Conservation (phyloP, 1,284 basidiomycete genomes). For the Stygiomarasmius scandens region DNA sequence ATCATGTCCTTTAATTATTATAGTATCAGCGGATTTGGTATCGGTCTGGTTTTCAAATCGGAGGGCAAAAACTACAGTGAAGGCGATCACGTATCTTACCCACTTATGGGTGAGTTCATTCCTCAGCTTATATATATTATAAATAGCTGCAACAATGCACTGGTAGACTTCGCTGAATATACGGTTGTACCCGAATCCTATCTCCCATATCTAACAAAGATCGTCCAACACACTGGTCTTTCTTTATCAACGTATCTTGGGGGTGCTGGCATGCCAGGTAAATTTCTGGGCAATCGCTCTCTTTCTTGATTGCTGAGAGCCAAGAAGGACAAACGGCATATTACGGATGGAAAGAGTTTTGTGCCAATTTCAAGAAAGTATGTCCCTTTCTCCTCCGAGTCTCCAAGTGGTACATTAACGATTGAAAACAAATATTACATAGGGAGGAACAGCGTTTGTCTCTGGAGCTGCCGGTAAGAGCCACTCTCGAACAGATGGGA, state of each 20-base stretch:
- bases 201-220: slow-evolving; percentile 20
- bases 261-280: slow-evolving; percentile 37
- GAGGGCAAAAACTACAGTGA: slow-evolving; percentile 38
- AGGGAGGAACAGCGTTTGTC: slow-evolving; percentile 62
- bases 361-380: slow-evolving; percentile 41
- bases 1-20: no score
- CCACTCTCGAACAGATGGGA: no score
- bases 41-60: slow-evolving; percentile 47
- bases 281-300: neutral
- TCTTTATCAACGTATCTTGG: slow-evolving; percentile 42
- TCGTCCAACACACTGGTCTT: slow-evolving; percentile 35
- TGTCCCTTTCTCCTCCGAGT: slow-evolving; percentile 10
- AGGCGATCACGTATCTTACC: slow-evolving; percentile 42
- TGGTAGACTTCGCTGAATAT: slow-evolving; percentile 9
- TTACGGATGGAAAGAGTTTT: slow-evolving; percentile 42
- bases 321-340: slow-evolving; percentile 37
- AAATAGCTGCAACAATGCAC: neutral
- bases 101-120: slow-evolving; percentile 25
- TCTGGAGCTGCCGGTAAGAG: slow-evolving; percentile 57
- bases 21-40: slow-evolving; percentile 39
- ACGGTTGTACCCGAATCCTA: slow-evolving; percentile 6
- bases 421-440: slow-evolving; percentile 2
- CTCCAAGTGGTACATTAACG: neutral
- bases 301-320: neutral
- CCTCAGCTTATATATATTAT: neutral